Evolutionary conservation across 2,329 filamentous ascomycete genomes (phyloP).

Genomic region (Sclerotinia trifoliorum): DNA sequence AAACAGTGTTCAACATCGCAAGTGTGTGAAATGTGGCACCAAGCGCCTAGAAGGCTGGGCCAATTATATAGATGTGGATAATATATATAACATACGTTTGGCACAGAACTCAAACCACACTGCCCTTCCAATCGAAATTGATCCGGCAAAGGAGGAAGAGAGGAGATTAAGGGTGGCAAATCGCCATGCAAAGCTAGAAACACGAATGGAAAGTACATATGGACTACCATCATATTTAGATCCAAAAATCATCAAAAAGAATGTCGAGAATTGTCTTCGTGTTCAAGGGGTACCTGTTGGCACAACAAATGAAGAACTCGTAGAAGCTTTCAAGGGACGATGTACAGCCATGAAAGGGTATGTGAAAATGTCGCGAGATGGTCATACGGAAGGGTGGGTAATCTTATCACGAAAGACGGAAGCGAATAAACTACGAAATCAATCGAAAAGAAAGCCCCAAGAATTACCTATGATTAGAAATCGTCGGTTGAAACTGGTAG

Average conservation of each 20-base stretch:
- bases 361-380: not conserved
- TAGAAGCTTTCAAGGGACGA: slow-evolving; percentile 8
- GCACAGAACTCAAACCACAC: not conserved
- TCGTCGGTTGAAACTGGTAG: not conserved
- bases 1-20: not conserved
- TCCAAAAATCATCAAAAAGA: not conserved
- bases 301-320: slow-evolving; percentile 3
- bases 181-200: not conserved
- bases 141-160: slow-evolving; percentile 1
- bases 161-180: not conserved
- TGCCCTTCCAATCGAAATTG: slow-evolving; percentile 3
- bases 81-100: not conserved
- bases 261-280: not conserved
- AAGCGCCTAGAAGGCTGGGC: not conserved
- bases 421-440: slow-evolving; percentile 2
- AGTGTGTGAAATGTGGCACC: not conserved
- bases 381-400: not conserved
- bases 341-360: slow-evolving; percentile 15
- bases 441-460: not conserved
- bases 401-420: not conserved
- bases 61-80: not conserved
- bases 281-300: not conserved
- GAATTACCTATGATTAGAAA: not conserved
- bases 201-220: slow-evolving; percentile 8
- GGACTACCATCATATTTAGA: slow-evolving; percentile 12